A percentile compares a stretch with the other conserved stretches of the same genome.
These are phyloP conservation scores for Aspergillus proliferans DNA, from an alignment of 2,329 filamentous ascomycete genomes.

Conservation along the genomic window DNA sequence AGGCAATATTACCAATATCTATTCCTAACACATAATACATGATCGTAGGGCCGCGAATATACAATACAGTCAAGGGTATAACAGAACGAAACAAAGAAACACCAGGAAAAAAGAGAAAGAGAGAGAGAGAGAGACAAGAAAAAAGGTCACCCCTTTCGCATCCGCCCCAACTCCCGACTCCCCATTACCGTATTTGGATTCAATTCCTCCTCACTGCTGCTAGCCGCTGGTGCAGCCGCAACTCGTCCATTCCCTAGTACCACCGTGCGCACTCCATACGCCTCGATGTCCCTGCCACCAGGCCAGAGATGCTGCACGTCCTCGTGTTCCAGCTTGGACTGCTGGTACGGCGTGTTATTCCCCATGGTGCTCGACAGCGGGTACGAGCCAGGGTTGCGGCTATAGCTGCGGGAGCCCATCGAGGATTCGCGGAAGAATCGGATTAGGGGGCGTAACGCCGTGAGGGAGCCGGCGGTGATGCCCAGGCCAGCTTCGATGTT, in stretches of 20 bases:
- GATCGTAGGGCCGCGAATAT: no score
- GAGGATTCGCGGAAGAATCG: constrained; percentile 24
- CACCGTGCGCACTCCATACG: constrained; percentile 18
- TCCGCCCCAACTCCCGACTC: neutral
- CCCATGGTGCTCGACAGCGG: constrained; percentile 12
- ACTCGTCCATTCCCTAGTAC: constrained; percentile 13
- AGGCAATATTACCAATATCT: no score
- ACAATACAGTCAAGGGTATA: no score
- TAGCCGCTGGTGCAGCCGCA: constrained; percentile 1
- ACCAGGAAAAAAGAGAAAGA: no score
- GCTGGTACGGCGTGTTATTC: constrained; percentile 1
- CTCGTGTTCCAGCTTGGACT: constrained; percentile 3
- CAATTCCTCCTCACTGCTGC: constrained; percentile 17
- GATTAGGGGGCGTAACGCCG: constrained; percentile 41
- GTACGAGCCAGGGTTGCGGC: constrained; percentile 12
- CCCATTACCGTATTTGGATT: neutral
- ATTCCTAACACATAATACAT: no score
- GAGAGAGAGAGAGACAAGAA: no score
- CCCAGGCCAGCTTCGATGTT: constrained; percentile 27
- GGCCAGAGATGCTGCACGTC: constrained; percentile 12
- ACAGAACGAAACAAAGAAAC: no score
- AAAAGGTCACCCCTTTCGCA: neutral
- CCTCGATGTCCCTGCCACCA: constrained; percentile 10
- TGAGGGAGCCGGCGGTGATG: constrained; percentile 32
- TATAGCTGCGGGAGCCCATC: constrained; percentile 10